Evolutionary conservation across 1,284 basidiomycete genomes (phyloP), one percentile per base, ranked within the genome.

Genomic region (Trametes hirsuta): DNA sequence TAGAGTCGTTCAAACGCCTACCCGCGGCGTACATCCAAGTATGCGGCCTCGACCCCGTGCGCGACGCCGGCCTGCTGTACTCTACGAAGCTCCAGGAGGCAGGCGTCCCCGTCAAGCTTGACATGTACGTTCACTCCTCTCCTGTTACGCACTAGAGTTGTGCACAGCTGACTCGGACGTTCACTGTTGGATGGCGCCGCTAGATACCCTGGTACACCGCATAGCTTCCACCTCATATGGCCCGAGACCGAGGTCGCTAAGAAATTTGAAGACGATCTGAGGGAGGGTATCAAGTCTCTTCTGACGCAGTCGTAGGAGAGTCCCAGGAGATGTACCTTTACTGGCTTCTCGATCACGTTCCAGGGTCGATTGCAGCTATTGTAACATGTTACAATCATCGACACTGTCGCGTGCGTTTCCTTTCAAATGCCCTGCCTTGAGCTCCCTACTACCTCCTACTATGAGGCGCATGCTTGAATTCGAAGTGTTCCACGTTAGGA

Each of bases 51-150:
- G 66, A 71, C 48, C 59, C 62, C 10, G 56, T 70, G 21, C 66
- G 68, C 2, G 69, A 69, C 41, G 66, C 65, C n/a, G 61, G 61
- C 3, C 51, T 71, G 21, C 53, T 68, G 12, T 71, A 70, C 46
- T 58, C 41, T 2, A 52, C 54, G 12, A 41, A 65, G 25, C 40
- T 69, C 11, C 51, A 60, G 11, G 64, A 63, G 34, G 57, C 50
- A 8, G 62, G 60, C 11, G 55, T 66, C 4, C 37, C 53, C 34
- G 67, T 64, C 6, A 53, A 59, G 52, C 50, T 68, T 4, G 63
- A 69, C n/a, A 45, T 66, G 66, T 69, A 12, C 47, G 69, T 59
- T 14, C 0, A 10, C 30, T 4, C 11, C 21, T 30, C 15, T n/a
- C 24, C 4, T 21, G 4, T 21, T n/a, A 1, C 15, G 4, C 9